A percentile compares a stretch with the other conserved stretches of the same genome.
Evolutionary conservation across 1,284 basidiomycete species (phyloP).

Genomic region (Ganoderma resinaceum): DNA sequence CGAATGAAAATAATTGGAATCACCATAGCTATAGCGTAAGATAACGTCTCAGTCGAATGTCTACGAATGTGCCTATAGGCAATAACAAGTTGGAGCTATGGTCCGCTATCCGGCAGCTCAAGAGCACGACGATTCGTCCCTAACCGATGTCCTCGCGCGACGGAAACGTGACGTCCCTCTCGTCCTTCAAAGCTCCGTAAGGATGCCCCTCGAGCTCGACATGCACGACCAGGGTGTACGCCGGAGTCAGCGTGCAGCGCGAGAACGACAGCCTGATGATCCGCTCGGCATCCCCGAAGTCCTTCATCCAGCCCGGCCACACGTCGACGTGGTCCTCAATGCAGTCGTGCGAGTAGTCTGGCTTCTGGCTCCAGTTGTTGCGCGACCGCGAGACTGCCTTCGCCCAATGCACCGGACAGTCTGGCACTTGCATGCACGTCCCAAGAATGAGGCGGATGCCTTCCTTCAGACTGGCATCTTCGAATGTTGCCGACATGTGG

Average conservation of each 20-base stretch:
- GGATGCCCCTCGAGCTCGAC: conserved; percentile 1
- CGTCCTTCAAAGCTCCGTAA: neutral
- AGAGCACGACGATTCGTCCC: neutral
- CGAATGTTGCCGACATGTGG: neutral
- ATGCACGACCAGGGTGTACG: neutral
- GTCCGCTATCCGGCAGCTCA: neutral
- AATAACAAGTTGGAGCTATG: neutral
- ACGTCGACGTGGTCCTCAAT: conserved; percentile 2
- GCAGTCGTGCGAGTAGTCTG: neutral
- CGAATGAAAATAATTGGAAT: neutral
- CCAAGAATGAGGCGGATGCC: conserved; percentile 3
- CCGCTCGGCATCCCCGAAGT: conserved; percentile 7
- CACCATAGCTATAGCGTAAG: too few species aligned
- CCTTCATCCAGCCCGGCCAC: conserved; percentile 5
- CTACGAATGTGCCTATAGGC: too few species aligned
- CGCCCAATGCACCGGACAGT: neutral
- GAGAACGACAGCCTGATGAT: conserved; percentile 8
- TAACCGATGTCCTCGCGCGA: neutral
- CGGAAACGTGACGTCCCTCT: neutral
- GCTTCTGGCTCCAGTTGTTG: neutral
- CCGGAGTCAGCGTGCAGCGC: neutral
- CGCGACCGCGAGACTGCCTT: neutral
- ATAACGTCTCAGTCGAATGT: too few species aligned
- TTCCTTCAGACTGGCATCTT: neutral
- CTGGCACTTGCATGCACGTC: neutral